Evolutionary conservation across 179 eudicot species (phyloP), one percentile per base, ranked within the genome.

Genomic region (Patellifolia procumbens): DNA sequence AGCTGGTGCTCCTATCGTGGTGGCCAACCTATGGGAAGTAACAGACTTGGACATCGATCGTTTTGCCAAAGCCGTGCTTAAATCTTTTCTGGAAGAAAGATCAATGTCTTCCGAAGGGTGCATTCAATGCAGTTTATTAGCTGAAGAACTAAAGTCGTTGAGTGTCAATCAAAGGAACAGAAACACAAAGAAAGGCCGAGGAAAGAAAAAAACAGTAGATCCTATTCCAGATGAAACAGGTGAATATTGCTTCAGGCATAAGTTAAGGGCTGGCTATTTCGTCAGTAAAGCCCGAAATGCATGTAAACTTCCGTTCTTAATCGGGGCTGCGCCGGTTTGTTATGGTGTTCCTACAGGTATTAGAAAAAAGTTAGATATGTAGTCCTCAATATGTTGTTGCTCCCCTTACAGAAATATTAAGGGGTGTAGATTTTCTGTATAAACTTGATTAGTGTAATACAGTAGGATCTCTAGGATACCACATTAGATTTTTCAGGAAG

Each of bases 11-110:
- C 99, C 99, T 2, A 86, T 91, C 11, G 91, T 91, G 20, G 85
- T 95, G 32, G 97, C 98, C 39, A 95, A 95, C 82, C 84, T 95
- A 49, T 95, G 99, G 99, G 97, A 93, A 53, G 99, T 95, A 58
- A 95, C 99, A 0, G 98, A 95, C 81, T 82, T 83, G 78, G 99
- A 95, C 78, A 93, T 95, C 31, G 97, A 95, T 78, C 92, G 99
- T 61, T 96, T 96, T 78, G 94, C 91, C 4, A 93, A 91, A 84
- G 84, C 90, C 19, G 75, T 93, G 83, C 90, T 96, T 15, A 88
- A 89, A 79, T 86, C 86, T 32, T 91, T 91, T 85, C 63, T 96
- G 60, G 85, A 83, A 76, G 98, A 93, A 80, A 86, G 98, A 83
- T 85, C 89, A 32, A 79, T 74, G 66, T 82, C 83, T 32, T 83